Evolutionary conservation across 2,329 filamentous ascomycete genomes (phyloP), one percentile per base, ranked within the genome.

Genomic region (Didymosphaeria variabile): DNA sequence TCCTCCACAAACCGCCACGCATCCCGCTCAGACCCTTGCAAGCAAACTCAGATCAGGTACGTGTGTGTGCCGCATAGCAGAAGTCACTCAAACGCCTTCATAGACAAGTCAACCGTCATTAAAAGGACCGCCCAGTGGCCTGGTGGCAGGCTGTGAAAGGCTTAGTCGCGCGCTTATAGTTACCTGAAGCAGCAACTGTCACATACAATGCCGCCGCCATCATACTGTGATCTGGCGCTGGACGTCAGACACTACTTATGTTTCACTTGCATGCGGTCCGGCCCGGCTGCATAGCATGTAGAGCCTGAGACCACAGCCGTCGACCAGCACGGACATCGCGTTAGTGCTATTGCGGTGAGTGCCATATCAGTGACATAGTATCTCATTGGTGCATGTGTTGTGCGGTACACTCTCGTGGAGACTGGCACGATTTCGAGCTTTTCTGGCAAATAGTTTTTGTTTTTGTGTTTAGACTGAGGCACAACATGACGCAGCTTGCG

Each of bases 151-250:
- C 1, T 8, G 40, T 45, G 52, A 26, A 29, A 17, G n/a, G 10
- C 38, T 47, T 15, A 46, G 29, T 31, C 53, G 53, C 53, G 53
- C 53, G 53, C 42, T 38, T 21, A 32, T 26, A 55, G 19, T 19
- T 55, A 29, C 53, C 38, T 9, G 29, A 44, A 45, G 19, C 26
- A 31, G 55, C 9, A 42, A 46, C n/a, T 9, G 17, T 31, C 36
- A 31, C 26, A 29, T 4, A 29, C 6, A 4, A 6, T 31, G 17
- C 36, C 36, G 36, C 36, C 36, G n/a, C 15, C 15, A 40, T 40
- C 7, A 19, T 40, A 40, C 17, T 40, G 38, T 19, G 5, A 40
- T 19, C 44, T 29, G 23, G 19, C 38, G 13, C 1, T 40, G 36
- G 15, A 17, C 15, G n/a, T 40, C 15, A n/a, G n/a, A 1, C 38